Percentiles rank a stretch among this genome's conserved stretches.
Evolutionary conservation across 2,329 filamentous ascomycete species (phyloP).

Genomic region (Pseudocercospora pini-densiflorae): DNA sequence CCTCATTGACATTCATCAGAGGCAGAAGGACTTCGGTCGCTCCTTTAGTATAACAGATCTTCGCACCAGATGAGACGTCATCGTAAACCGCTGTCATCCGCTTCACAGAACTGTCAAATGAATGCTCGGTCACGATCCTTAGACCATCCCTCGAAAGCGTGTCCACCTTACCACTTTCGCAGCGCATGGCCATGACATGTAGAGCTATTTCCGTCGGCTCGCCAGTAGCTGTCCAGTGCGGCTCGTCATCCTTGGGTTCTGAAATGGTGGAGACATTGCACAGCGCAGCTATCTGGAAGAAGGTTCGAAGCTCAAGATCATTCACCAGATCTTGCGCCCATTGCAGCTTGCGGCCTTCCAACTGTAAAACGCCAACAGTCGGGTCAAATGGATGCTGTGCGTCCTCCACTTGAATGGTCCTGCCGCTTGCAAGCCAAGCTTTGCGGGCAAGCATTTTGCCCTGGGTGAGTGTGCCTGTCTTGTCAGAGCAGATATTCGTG

Average conservation of each 20-base stretch:
- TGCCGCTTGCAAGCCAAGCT: constrained; percentile 62
- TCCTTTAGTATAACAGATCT: constrained; percentile 40
- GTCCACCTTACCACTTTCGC: constrained; percentile 43
- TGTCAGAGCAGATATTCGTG: constrained; percentile 71
- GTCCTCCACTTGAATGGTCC: constrained; percentile 62
- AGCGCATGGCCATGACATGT: constrained; percentile 72
- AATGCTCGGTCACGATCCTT: constrained; percentile 35
- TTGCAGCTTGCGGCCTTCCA: constrained; percentile 20
- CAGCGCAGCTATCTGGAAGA: constrained; percentile 64
- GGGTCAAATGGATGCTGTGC: constrained; percentile 63
- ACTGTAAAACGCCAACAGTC: constrained; percentile 30
- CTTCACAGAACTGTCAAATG: constrained; percentile 42
- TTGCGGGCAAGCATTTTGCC: constrained; percentile 66
- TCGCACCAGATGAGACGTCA: constrained; percentile 12
- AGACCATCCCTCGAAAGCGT: constrained; percentile 28
- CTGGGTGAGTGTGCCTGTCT: constrained; percentile 63
- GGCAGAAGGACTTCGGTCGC: constrained; percentile 40
- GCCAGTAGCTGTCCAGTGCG: constrained; percentile 65
- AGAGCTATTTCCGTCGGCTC: constrained; percentile 75
- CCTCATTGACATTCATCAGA: constrained; percentile 31
- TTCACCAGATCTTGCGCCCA: constrained; percentile 46
- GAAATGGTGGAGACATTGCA: constrained; percentile 66
- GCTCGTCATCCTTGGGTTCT: constrained; percentile 51
- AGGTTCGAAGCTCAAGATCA: constrained; percentile 52
- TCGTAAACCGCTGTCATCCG: constrained; percentile 41